phyloP scores from a whole-genome alignment of 371 early-diverging fungal genomes.

The Mortierella polycephala region DNA sequence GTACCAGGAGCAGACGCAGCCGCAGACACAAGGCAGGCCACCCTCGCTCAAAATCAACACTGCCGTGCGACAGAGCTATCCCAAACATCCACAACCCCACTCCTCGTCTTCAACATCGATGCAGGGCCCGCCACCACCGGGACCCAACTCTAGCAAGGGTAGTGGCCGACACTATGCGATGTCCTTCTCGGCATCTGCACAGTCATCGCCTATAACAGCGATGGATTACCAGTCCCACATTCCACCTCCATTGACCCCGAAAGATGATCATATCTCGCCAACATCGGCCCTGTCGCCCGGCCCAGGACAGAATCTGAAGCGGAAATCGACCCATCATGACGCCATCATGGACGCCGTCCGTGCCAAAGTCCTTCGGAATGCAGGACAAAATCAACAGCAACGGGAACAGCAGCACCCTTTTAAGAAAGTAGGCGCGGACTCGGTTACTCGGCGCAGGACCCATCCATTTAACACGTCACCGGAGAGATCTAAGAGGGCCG shows the following conservation, averaged over 20 bases:
- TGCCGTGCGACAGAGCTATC: conserved; percentile 24
- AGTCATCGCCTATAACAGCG: conserved; percentile 41
- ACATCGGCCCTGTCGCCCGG: conserved; percentile 32
- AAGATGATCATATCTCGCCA: conserved; percentile 46
- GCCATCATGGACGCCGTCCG: conserved; percentile 52
- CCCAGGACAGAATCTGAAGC: conserved; percentile 29
- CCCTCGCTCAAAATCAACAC: conserved; percentile 45
- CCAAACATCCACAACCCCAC: conserved; percentile 16
- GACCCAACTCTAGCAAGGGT: conserved; percentile 16
- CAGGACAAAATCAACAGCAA: conserved; percentile 34
- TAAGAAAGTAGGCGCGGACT: conserved; percentile 22
- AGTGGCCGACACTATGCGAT: conserved; percentile 26
- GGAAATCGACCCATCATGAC: conserved; percentile 51
- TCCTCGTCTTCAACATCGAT: conserved; percentile 8
- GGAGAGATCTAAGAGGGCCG: conserved; percentile 19
- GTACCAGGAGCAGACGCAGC: conserved; percentile 19
- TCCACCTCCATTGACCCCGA: conserved; percentile 47
- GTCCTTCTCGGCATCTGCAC: conserved; percentile 29
- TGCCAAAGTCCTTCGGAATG: conserved; percentile 48
- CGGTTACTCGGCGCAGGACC: conserved; percentile 13
- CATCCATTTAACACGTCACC: conserved; percentile 20
- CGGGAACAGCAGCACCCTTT: conserved; percentile 16
- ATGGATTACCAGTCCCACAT: conserved; percentile 50
- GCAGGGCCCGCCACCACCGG: conserved; percentile 8
- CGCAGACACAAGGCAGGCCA: conserved; percentile 20